Base-by-base conservation (phyloP, 129 eudicot genomes). In the Arctium lappa region DNA sequence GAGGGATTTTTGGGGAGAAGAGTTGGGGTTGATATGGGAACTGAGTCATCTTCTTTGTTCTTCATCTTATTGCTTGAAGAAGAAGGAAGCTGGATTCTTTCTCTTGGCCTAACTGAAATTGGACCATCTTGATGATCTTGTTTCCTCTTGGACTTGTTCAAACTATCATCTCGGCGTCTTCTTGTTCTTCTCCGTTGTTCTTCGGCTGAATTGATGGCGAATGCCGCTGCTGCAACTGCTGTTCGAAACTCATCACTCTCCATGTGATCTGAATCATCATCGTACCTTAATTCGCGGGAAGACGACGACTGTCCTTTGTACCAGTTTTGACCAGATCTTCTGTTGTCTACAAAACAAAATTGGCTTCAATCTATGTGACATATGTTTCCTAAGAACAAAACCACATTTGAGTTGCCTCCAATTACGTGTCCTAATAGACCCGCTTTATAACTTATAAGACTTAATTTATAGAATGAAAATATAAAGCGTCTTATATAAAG, bases 181-280 rank as follows among this genome's bases (percentile, higher is more conserved):
- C 74, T 80, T 75, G 77, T 50, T 78, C 70, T 15, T 82, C 78
- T 76, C 75, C 69, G 80, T 73, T 46, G 84, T 66, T 84, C 87
- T 82, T 92, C 91, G 15, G 86, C 82, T 31, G 96, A 85, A 34
- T 39, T 80, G 40, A 94, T 75, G 65, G 97, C 98, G 78, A 82
- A 91, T 69, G 97, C 91, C 36, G 98, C 98, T 33, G 98, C 98
- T 32, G 98, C 97, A 80, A 94, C 91, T 40, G 98, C 98, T 27
- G 91, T 81, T 22, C 86, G 90, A 53, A 91, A 91, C 60, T 92
- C 94, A 2, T 68, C 85, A n/a, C 84, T 76, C 60, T 79, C 88
- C 80, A 68, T 65, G 76, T 79, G 79, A 66, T 84, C 87, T 1
- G 80, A 78, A 69, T 87, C 88, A 75, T 88, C 78, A 39, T 91